These are phyloP conservation scores for Paxillus rubicundulus DNA, from an alignment of 768 basidiomycete species.

Conservation along the genomic window DNA sequence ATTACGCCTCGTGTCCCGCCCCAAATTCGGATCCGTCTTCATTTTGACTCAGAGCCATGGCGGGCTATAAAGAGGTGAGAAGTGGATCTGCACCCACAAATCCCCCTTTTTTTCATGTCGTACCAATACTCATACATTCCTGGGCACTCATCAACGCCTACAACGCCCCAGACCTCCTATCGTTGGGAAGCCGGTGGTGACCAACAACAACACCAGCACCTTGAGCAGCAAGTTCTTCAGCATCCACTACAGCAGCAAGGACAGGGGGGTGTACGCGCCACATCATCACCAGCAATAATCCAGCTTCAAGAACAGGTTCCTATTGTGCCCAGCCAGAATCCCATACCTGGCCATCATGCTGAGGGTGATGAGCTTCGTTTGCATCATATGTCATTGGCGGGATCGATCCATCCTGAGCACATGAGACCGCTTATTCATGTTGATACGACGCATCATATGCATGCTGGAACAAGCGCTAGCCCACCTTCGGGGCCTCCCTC, in stretches of 20 bases:
- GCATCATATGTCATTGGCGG: slow-evolving; percentile 23
- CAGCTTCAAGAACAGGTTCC: slow-evolving; percentile 29
- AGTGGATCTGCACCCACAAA: slow-evolving; percentile 13
- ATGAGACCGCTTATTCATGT: slow-evolving; percentile 34
- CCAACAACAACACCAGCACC: slow-evolving; percentile 33
- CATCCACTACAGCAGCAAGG: slow-evolving; percentile 37
- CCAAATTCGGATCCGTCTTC: slow-evolving; percentile 18
- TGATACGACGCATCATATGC: slow-evolving; percentile 29
- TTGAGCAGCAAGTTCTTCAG: slow-evolving; percentile 40
- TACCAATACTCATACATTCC: slow-evolving; percentile 46
- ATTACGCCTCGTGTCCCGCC: background rate
- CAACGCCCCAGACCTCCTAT: slow-evolving; percentile 44
- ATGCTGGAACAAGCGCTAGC: slow-evolving; percentile 27
- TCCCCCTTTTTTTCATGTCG: slow-evolving; percentile 44
- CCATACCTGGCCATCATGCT: slow-evolving; percentile 13
- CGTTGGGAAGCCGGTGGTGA: slow-evolving; percentile 44
- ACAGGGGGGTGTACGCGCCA: slow-evolving; percentile 20
- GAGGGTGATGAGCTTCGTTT: slow-evolving; percentile 27
- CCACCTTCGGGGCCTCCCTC: slow-evolving; percentile 32
- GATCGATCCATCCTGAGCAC: slow-evolving; percentile 22
- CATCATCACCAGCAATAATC: slow-evolving; percentile 14
- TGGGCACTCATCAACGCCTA: slow-evolving; percentile 47
- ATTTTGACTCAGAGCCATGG: slow-evolving; percentile 27
- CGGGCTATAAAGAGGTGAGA: slow-evolving; percentile 33
- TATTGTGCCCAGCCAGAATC: slow-evolving; percentile 30